phyloP scores from a whole-genome alignment of 2,329 filamentous ascomycete genomes.

The Aspergillus calidoustus region DNA sequence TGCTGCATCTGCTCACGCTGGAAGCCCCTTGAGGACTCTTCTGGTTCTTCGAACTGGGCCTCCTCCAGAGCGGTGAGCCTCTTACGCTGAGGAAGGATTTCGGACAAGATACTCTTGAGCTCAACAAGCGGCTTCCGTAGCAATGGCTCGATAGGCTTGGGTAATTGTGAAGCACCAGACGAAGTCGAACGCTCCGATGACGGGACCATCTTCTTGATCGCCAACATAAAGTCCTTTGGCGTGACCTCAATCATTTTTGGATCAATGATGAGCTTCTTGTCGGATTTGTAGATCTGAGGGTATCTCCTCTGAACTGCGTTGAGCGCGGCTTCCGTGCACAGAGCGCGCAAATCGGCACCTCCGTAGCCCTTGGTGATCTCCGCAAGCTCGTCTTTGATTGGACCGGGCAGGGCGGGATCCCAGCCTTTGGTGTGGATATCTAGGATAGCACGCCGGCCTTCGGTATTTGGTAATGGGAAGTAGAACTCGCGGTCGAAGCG shows the following conservation, averaged over 20 bases:
- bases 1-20: conserved; percentile 75
- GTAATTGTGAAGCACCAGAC: conserved; percentile 80
- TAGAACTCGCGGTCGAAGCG: conserved; percentile 98
- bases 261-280: conserved; percentile 87
- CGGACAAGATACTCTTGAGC: conserved; percentile 72
- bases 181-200: conserved; percentile 90
- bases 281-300: conserved; percentile 91
- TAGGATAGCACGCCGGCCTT: conserved; percentile 81
- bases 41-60: conserved; percentile 86
- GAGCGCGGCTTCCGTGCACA: conserved; percentile 93
- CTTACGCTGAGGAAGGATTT: conserved; percentile 81
- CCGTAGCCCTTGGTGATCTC: conserved; percentile 94
- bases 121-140: conserved; percentile 71
- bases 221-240: conserved; percentile 96
- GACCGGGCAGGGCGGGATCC: conserved; percentile 73
- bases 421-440: conserved; percentile 96
- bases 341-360: conserved; percentile 88
- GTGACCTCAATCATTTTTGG: conserved; percentile 81
- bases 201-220: conserved; percentile 92
- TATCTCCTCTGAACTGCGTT: conserved; percentile 96
- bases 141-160: conserved; percentile 78
- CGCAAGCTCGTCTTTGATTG: conserved; percentile 80
- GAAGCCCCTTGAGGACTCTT: conserved; percentile 83
- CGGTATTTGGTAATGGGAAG: conserved; percentile 85
- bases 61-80: conserved; percentile 89